Percentiles rank a stretch among this genome's conserved stretches.
These are phyloP conservation scores for Eucalyptus victrix DNA, from an alignment of 345 rosid genomes.

Conservation along the genomic window DNA sequence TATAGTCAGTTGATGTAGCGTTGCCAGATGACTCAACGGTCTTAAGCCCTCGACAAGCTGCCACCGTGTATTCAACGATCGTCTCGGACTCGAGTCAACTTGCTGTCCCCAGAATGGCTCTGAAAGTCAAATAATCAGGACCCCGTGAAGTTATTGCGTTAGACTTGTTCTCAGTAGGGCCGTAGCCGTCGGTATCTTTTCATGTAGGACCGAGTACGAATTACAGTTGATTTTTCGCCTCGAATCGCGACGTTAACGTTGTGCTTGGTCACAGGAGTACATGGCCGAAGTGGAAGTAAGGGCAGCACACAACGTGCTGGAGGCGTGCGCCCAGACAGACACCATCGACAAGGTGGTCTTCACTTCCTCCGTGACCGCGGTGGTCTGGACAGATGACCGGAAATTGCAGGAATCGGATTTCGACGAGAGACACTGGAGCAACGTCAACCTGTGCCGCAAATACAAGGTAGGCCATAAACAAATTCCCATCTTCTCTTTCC, in stretches of 20 bases:
- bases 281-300: conserved; percentile 57
- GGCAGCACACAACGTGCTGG: conserved; percentile 60
- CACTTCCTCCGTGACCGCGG: conserved; percentile 46
- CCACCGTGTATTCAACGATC: neutral
- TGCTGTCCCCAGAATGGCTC: neutral
- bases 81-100: neutral
- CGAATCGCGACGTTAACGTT: neutral
- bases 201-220: neutral
- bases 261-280: conserved; percentile 17
- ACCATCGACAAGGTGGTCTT: conserved; percentile 57
- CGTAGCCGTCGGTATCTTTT: neutral
- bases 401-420: conserved; percentile 7
- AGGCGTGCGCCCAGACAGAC: conserved; percentile 55
- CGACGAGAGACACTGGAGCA: conserved; percentile 47
- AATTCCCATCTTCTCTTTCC: neutral
- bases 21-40: neutral
- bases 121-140: neutral
- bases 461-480: conserved; percentile 21
- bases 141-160: neutral
- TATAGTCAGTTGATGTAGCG: neutral
- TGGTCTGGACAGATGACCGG: conserved; percentile 33
- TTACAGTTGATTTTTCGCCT: neutral
- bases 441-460: conserved; percentile 31
- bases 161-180: neutral
- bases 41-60: neutral